Base-by-base conservation (phyloP, 805 yeast genomes). In the Teunomyces panamensis region DNA sequence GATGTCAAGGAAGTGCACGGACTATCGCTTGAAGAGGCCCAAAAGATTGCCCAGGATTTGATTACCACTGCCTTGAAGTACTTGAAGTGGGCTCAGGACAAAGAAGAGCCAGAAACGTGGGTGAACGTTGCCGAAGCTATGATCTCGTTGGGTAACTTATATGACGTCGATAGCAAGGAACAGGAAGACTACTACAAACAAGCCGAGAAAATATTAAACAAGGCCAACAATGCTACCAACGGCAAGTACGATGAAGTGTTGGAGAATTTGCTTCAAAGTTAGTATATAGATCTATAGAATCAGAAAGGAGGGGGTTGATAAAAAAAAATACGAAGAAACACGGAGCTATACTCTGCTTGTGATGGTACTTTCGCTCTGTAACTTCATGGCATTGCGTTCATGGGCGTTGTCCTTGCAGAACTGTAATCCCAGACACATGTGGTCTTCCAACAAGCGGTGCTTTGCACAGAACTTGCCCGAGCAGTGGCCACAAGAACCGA, bases 401-500 rank as follows among this genome's bases (percentile, higher is more conserved):
- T 88, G 95, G 55, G 89, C 82, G 57, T 78, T 81, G 57, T 89
- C 91, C 73, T 88, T 88, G 73, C 95, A 89, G 54, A 71, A 77
- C 60, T 84, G 85, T 49, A 89, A 76, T 5, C 94, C 96, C 48
- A 77, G 74, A 63, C 97, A 89, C 49, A 76, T 64, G 68, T 89
- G 97, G 65, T 84, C 89, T 67, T 89, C 97, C 69, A 90, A 74
- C 47, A 89, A 73, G 48, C 97, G 78, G 69, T 89, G 97, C 59
- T 86, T 85, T 29, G 92, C 85, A 67, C 97, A 89, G 65, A 81
- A 89, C 59, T 84, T 85, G 39, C 96, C 95, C 42, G 80, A 80
- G 65, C 97, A 89, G 62, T 84, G 86, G 46, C 83, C 78, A 65
- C 97, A 89, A 63, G 85, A 90, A 42, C 97, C 97, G 39, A 88